Conservation (phyloP, 2,329 filamentous ascomycete genomes). For the Zymoseptoria pseudotritici region DNA sequence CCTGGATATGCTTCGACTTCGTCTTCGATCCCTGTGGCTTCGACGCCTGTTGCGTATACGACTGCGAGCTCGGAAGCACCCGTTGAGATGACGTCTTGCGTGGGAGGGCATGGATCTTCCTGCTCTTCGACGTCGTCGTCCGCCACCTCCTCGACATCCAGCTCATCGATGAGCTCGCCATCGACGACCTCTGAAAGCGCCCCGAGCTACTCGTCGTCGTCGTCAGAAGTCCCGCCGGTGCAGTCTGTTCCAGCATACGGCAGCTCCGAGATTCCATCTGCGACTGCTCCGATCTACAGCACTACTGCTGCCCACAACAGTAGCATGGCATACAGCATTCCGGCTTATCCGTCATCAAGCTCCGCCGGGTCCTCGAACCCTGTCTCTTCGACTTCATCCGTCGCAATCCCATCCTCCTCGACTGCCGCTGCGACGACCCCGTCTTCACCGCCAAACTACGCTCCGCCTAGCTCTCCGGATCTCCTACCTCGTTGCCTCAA, state of each 20-base stretch:
- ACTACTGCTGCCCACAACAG: neutral
- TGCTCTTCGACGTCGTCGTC: constrained; percentile 10
- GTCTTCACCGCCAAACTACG: neutral
- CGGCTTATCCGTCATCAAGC: constrained; percentile 9
- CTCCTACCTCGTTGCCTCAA: constrained; percentile 84
- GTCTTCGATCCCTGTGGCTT: constrained; percentile 1
- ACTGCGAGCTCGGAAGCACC: constrained; percentile 16
- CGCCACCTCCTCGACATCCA: neutral
- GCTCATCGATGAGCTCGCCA: neutral
- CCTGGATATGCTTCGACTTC: constrained; percentile 27
- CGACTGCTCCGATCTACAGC: neutral
- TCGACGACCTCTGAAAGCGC: neutral
- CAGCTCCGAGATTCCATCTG: neutral
- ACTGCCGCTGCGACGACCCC: neutral
- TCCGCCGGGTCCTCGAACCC: neutral
- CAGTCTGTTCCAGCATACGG: neutral
- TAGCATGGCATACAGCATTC: constrained; percentile 1
- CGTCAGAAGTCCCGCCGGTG: neutral
- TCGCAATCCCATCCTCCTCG: neutral
- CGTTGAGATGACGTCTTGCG: constrained; percentile 8
- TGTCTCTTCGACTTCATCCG: neutral
- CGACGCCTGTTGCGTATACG: constrained; percentile 8
- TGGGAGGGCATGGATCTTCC: neutral
- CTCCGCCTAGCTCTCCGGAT: constrained; percentile 47
- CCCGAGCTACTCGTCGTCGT: neutral